Conservation (phyloP, 1,139 yeast species). For the Saccharomyces hybrid region DNA sequence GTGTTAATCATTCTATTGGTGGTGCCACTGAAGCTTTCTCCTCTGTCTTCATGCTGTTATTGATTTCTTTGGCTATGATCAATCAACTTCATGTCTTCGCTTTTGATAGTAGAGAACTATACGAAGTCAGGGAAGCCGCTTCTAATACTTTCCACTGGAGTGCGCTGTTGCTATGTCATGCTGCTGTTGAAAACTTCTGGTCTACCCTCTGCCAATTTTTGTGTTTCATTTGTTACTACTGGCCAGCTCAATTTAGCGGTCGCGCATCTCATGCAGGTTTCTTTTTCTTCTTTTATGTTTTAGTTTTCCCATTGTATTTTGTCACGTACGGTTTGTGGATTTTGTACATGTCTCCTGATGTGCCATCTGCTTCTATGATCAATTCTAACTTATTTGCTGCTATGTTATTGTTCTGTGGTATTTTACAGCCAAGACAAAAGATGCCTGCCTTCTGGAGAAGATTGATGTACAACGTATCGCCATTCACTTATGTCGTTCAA, state of each 20-base stretch:
- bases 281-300: constrained; percentile 38
- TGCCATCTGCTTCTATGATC: constrained; percentile 42
- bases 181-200: constrained; percentile 40
- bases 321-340: constrained; percentile 43
- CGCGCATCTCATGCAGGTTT: constrained; percentile 37
- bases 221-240: constrained; percentile 36
- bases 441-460: constrained; percentile 51
- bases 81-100: constrained; percentile 49
- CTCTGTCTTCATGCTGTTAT: constrained; percentile 48
- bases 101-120: constrained; percentile 42
- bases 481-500: constrained; percentile 48
- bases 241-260: constrained; percentile 37
- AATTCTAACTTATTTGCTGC: constrained; percentile 41
- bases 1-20: constrained; percentile 35
- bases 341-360: constrained; percentile 43
- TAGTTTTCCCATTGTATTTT: constrained; percentile 40
- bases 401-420: constrained; percentile 51
- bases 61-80: constrained; percentile 46
- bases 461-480: constrained; percentile 49
- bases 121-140: constrained; percentile 53
- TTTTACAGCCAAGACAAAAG: constrained; percentile 39
- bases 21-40: constrained; percentile 46
- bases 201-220: constrained; percentile 37
- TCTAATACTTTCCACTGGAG: constrained; percentile 60
- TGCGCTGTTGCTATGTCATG: constrained; percentile 36